Evolutionary conservation across 306 rosid species (phyloP), one percentile per base, ranked within the genome.

Genomic region (Medicago arabica): DNA sequence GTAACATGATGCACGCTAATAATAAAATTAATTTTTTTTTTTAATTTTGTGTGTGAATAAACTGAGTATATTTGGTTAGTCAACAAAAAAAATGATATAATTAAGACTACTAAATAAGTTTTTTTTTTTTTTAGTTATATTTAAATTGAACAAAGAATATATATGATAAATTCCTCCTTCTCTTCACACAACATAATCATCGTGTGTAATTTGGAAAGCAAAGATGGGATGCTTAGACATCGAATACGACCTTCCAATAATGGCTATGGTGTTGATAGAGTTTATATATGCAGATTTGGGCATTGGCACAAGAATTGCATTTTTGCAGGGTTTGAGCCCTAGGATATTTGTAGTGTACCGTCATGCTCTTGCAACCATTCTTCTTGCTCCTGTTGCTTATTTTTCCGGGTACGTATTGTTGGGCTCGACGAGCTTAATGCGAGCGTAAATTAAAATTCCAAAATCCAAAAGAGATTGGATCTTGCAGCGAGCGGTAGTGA

Each of bases 291-390:
- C 96, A 63, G 83, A 60, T 7, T 25, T 77, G 61, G 34, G 82
- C 36, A 77, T 90, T 10, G 64, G 74, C 28, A 76, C 85, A 31
- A 79, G 88, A 78, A 61, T 64, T 7, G 87, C 74, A 31, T 41
- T 90, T 3, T 36, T 88, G 43, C 55, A 80, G 2, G 96, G 96
- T 36, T 76, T 88, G 90, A 90, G 72, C 15, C 89, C 92, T 2
- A 53, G 72, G 25, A 84, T 88, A 0, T 86, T 83, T 72, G 78
- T 90, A 0, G 77, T 88, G 3, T 90, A 88, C 17, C 76, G 90
- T 18, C 83, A 88, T 18, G 85, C 82, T 71, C 65, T 86, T 34
- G 92, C 90, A 31, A 86, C 96, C 39, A 15, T 73, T 65, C 71
- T 78, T 5, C 82, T 90, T 59, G 77, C 83, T 10, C 92, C 91